Evolutionary conservation across 805 yeast species (phyloP), one percentile per base, ranked within the genome.

Genomic region (Nakazawaea anatomiae): DNA sequence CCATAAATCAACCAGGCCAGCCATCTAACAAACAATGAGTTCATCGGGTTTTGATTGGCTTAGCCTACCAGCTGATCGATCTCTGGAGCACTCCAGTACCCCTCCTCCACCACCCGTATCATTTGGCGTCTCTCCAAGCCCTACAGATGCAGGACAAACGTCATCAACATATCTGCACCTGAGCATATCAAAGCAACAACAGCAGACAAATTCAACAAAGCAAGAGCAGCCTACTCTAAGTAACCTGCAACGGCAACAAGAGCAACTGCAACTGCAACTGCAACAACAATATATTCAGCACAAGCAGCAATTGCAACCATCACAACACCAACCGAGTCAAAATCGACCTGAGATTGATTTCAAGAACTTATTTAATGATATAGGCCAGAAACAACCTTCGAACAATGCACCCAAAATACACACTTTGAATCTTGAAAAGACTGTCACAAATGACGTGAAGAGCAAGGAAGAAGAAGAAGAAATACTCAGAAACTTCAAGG

Each of bases 21-120:
- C 9, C 36, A 11, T 18, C 7, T 36, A 7, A 38, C 27, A 30
- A 30, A 30, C n/a, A 18, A 64, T 65, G 69, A 59, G 55, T 50
- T 63, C 60, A 47, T 51, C 72, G 52, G 81, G 81, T 9, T 76
- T 75, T 55, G 82, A 79, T 56, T 79, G 83, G 83, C 62, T 77
- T 45, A 76, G 76, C 52, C 63, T 74, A 28, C 72, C 76, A 5
- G 74, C 71, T 5, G 44, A 48, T 11, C 38, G 39, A 29, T 38
- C 38, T 18, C 18, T 36, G 45, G 32, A 45, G 45, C 42, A 47
- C 29, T 35, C 42, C 39, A 39, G 30, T 14, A 44, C 48, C 39
- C 52, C 65, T 9, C 74, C 75, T 4, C 80, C 80, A 7, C 83
- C 83, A 4, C 71, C 68, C 29, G 83, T 78, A 6, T 77, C 83